These are phyloP conservation scores for Cytospora piceae DNA, from an alignment of 2,329 filamentous ascomycete species.

Conservation along the genomic window DNA sequence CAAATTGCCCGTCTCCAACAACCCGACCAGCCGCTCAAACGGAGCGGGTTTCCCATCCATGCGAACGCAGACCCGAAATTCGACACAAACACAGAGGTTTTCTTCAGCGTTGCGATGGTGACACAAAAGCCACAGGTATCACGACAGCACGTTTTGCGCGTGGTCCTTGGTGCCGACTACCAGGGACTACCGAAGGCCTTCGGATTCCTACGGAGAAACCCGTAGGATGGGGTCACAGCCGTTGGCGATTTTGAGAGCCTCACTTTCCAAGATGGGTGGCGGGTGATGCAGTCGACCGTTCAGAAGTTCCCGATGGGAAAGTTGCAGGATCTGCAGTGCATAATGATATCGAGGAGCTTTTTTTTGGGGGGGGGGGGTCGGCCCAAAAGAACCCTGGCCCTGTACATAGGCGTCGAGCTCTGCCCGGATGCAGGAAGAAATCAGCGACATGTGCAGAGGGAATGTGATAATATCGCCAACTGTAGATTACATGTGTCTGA, in stretches of 20 bases:
- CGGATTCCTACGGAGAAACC: conserved; percentile 7
- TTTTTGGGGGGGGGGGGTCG: neutral
- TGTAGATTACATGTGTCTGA: neutral
- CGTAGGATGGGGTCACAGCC: conserved; percentile 6
- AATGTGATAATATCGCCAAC: neutral
- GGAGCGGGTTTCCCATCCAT: neutral
- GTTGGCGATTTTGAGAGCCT: conserved; percentile 11
- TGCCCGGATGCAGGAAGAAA: neutral
- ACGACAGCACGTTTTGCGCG: neutral
- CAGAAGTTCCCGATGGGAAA: neutral
- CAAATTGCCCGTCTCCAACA: neutral
- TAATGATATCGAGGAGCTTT: neutral
- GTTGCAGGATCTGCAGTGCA: conserved; percentile 21
- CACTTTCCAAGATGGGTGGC: conserved; percentile 9
- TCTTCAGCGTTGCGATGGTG: conserved; percentile 9
- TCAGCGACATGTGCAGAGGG: conserved; percentile 8
- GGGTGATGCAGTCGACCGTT: neutral
- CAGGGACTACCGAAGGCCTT: conserved; percentile 1
- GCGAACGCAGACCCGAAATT: neutral
- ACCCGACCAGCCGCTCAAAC: neutral
- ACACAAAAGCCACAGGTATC: conserved; percentile 14
- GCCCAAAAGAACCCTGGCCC: neutral
- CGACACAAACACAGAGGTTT: neutral
- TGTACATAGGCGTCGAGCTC: neutral
- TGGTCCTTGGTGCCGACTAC: neutral